Conservation (phyloP, 768 basidiomycete genomes). For the Russula lepida region DNA sequence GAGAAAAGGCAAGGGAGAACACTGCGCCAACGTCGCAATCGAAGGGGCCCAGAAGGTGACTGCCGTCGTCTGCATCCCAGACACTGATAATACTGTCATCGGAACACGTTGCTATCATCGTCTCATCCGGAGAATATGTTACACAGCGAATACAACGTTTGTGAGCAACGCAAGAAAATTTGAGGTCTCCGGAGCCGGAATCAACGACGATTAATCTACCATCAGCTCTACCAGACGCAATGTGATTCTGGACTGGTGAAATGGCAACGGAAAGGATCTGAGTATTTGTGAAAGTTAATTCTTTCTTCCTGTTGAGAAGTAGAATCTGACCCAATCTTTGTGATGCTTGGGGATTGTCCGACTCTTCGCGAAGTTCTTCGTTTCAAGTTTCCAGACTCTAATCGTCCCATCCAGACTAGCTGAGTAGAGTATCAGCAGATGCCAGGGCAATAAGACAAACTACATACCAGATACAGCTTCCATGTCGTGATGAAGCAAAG, state of each 20-base stretch:
- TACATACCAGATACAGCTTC: neutral
- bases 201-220: conserved; percentile 2
- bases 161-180: neutral
- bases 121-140: conserved; percentile 15
- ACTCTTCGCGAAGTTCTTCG: neutral
- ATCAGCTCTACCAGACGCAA: conserved; percentile 5
- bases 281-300: neutral
- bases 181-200: neutral
- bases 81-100: conserved; percentile 12
- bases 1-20: conserved; percentile 4
- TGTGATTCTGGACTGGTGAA: neutral
- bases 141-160: conserved; percentile 12
- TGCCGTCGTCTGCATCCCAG: conserved; percentile 14
- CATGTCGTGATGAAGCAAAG: neutral
- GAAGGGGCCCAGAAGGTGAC: neutral
- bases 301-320: too few species aligned
- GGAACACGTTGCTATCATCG: conserved; percentile 17
- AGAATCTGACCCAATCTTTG: conserved; percentile 3
- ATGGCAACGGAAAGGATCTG: neutral
- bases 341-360: neutral
- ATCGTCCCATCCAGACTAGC: conserved; percentile 8
- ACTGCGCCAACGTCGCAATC: neutral
- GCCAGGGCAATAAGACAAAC: too few species aligned
- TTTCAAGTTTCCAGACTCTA: neutral
- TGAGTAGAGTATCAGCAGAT: neutral